Evolutionary conservation across 768 basidiomycete genomes (phyloP), one percentile per base, ranked within the genome.

Genomic region (Rhodocollybia butyracea): DNA sequence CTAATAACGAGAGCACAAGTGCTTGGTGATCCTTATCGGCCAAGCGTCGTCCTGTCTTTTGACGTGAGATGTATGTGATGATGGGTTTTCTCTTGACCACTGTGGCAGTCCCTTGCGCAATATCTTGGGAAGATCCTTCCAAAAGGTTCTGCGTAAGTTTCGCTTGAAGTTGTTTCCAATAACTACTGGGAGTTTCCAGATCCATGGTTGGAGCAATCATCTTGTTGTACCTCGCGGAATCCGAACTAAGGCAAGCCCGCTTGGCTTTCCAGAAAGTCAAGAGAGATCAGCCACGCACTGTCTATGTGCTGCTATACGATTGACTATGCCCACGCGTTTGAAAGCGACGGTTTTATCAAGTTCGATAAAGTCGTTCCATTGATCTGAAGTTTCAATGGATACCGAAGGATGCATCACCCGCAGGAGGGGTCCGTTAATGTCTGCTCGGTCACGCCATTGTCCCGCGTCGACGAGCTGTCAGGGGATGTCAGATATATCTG

Each of bases 51-150:
- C 75, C 66, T 32, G 74, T 60, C 11, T 66, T 66, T 65, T 89
- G 88, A 19, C 86, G 73, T 40, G 81, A 82, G 51, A 89, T 75
- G 56, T 89, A 89, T 2, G 83, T 84, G 46, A 75, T 72, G 0
- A 74, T 34, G 1, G 74, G 72, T 42, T 59, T 63, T 3, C 59
- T 59, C n/a, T 54, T 54, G 24, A 11, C 26, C 15, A 51, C 22
- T 2, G 62, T 51, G 11, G 57, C 58, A 22, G n/a, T n/a, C 64
- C 59, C 30, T 45, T 12, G 0, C n/a, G 19, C 3, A 27, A 8
- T 8, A 13, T 17, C 11, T 10, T 72, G 67, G 4, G 69, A 47
- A 61, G 69, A 66, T 43, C 70, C 75, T 11, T 75, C 65, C 0
- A 68, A 53, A 3, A 48, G 19, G 55, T 69, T 72, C 7, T 54